phyloP scores from a whole-genome alignment of 2,329 filamentous ascomycete genomes.

The Parafenestella ontariensis region DNA sequence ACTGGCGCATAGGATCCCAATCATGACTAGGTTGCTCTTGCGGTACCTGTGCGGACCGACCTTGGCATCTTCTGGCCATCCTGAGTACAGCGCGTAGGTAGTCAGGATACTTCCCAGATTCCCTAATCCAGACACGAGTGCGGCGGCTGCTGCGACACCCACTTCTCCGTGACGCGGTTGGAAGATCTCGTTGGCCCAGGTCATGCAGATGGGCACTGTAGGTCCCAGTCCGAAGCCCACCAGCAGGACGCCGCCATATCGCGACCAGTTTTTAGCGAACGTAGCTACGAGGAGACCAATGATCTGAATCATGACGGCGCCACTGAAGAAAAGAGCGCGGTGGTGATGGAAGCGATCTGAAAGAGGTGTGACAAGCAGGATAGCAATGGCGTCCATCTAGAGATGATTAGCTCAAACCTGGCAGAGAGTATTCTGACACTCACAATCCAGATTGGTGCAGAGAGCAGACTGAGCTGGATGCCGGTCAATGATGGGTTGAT shows the following conservation, averaged over 20 bases:
- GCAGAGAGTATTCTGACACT: constrained; percentile 44
- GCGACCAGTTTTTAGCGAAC: constrained; percentile 80
- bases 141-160: constrained; percentile 84
- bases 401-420: constrained; percentile 10
- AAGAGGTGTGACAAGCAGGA: constrained; percentile 82
- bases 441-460: constrained; percentile 91
- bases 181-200: constrained; percentile 91
- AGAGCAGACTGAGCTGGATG: constrained; percentile 80
- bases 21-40: constrained; percentile 86
- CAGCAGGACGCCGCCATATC: constrained; percentile 87
- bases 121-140: constrained; percentile 84
- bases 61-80: constrained; percentile 77
- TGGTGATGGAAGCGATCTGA: constrained; percentile 85
- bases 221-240: constrained; percentile 90
- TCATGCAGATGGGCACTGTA: constrained; percentile 92
- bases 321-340: constrained; percentile 81
- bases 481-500: constrained; percentile 77
- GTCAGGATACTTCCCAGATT: constrained; percentile 87
- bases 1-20: constrained; percentile 81
- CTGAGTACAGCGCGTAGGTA: constrained; percentile 87
- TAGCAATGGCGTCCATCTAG: constrained; percentile 86
- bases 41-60: constrained; percentile 73
- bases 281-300: constrained; percentile 80
- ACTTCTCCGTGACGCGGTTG: constrained; percentile 89
- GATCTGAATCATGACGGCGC: constrained; percentile 79